phyloP scores from a whole-genome alignment of 2,329 filamentous ascomycete species.

The Aspergillaceae sp. region DNA sequence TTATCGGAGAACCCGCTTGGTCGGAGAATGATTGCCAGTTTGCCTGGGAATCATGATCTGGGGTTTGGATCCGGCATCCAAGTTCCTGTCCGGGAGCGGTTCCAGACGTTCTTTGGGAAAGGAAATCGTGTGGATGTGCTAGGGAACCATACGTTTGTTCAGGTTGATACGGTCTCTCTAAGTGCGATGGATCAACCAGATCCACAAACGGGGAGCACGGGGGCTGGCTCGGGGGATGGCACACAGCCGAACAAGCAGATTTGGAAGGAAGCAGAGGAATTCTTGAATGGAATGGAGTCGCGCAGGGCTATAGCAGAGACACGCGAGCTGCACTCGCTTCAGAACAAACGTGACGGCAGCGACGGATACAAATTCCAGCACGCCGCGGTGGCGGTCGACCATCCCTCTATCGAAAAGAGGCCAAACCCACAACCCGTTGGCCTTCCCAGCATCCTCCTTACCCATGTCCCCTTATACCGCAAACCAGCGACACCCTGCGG shows the following conservation, averaged over 20 bases:
- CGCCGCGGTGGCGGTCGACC: slow-evolving; percentile 49
- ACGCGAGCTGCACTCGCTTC: slow-evolving; percentile 58
- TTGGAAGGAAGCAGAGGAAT: slow-evolving; percentile 67
- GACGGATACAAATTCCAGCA: slow-evolving; percentile 50
- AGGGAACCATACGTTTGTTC: slow-evolving; percentile 92
- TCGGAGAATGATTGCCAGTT: slow-evolving; percentile 69
- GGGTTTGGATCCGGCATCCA: slow-evolving; percentile 85
- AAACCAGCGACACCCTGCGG: slow-evolving; percentile 78
- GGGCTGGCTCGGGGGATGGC: slow-evolving; percentile 39
- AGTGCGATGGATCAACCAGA: slow-evolving; percentile 60
- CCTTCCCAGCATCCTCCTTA: slow-evolving; percentile 79
- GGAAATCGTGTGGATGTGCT: slow-evolving; percentile 85
- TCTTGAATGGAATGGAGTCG: slow-evolving; percentile 58
- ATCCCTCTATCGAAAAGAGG: slow-evolving; percentile 26
- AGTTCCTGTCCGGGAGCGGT: slow-evolving; percentile 68
- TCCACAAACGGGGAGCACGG: slow-evolving; percentile 37
- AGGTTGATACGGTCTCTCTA: slow-evolving; percentile 78
- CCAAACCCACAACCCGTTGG: slow-evolving; percentile 36
- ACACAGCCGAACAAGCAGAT: slow-evolving; percentile 49
- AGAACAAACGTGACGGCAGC: slow-evolving; percentile 44
- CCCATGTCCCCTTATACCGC: slow-evolving; percentile 84
- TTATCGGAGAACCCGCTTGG: slow-evolving; percentile 54
- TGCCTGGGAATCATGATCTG: slow-evolving; percentile 92
- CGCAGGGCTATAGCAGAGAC: slow-evolving; percentile 60
- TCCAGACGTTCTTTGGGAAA: slow-evolving; percentile 81